Percentiles rank a stretch among this genome's conserved stretches.
These are phyloP conservation scores for Cytospora paraplurivora DNA, from an alignment of 2,329 filamentous ascomycete genomes.

Conservation along the genomic window DNA sequence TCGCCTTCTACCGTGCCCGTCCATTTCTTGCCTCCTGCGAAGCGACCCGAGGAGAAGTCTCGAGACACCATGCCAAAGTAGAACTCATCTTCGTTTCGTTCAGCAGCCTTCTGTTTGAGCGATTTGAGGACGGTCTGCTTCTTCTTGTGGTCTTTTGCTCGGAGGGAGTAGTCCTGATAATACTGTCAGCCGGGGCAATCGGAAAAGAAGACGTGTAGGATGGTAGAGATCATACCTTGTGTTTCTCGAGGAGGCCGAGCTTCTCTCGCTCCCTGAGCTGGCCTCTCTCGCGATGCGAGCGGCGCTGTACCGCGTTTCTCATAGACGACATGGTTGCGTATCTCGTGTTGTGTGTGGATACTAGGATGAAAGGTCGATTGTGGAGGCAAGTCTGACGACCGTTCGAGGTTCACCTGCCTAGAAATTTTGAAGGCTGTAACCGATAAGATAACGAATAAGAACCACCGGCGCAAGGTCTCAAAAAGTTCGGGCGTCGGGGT, in stretches of 20 bases:
- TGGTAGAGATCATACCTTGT: constrained; percentile 63
- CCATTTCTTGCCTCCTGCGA: constrained; percentile 52
- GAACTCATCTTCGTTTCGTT: constrained; percentile 73
- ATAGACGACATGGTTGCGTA: constrained; percentile 55
- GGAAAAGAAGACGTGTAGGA: not conserved
- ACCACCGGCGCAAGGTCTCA: not conserved
- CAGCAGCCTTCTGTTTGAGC: constrained; percentile 62
- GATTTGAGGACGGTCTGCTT: constrained; percentile 63
- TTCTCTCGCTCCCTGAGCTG: constrained; percentile 82
- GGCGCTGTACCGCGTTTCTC: constrained; percentile 70
- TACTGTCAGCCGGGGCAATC: not conserved
- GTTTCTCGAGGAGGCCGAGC: constrained; percentile 92
- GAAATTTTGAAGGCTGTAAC: constrained; percentile 8
- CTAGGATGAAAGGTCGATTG: not conserved
- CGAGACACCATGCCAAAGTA: constrained; percentile 71
- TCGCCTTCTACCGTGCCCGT: constrained; percentile 60
- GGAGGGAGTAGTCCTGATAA: constrained; percentile 62
- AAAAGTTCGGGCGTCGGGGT: not conserved
- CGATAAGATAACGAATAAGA: constrained; percentile 17
- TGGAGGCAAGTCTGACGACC: not conserved
- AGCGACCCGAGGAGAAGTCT: constrained; percentile 52
- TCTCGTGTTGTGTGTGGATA: not conserved
- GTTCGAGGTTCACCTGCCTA: not conserved
- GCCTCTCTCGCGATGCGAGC: constrained; percentile 86
- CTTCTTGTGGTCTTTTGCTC: constrained; percentile 66